Evolutionary conservation across 805 yeast species (phyloP).

Genomic region (Saturnispora saitoi): DNA sequence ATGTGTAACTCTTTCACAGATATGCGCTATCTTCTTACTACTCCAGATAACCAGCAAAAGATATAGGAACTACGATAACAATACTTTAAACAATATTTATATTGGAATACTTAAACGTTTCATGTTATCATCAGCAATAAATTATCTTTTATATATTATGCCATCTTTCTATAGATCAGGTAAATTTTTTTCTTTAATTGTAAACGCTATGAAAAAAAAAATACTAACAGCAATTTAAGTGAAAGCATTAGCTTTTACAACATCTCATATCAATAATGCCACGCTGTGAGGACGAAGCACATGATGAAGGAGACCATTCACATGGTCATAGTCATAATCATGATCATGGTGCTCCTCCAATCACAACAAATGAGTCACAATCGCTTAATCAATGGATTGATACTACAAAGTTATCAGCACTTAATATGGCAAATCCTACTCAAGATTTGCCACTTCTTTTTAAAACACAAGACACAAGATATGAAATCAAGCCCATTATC

Average conservation of each 20-base stretch:
- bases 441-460: constrained; percentile 45
- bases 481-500: constrained; percentile 35
- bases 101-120: no score
- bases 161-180: no score
- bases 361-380: constrained; percentile 62
- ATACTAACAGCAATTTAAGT: no score
- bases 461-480: constrained; percentile 42
- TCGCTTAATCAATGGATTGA: constrained; percentile 58
- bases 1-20: no score
- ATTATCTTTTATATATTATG: no score
- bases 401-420: constrained; percentile 47
- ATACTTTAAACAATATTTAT: no score
- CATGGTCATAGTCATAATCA: constrained; percentile 19
- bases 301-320: constrained; percentile 12
- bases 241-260: no score
- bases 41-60: no score
- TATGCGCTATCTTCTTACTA: no score
- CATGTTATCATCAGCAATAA: no score
- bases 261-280: neutral
- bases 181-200: neutral
- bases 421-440: constrained; percentile 51
- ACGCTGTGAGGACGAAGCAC: constrained; percentile 1
- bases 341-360: constrained; percentile 39
- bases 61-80: no score
- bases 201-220: no score